phyloP scores from a whole-genome alignment of 257 asterid genomes.

The Solanum tarapatanum region DNA sequence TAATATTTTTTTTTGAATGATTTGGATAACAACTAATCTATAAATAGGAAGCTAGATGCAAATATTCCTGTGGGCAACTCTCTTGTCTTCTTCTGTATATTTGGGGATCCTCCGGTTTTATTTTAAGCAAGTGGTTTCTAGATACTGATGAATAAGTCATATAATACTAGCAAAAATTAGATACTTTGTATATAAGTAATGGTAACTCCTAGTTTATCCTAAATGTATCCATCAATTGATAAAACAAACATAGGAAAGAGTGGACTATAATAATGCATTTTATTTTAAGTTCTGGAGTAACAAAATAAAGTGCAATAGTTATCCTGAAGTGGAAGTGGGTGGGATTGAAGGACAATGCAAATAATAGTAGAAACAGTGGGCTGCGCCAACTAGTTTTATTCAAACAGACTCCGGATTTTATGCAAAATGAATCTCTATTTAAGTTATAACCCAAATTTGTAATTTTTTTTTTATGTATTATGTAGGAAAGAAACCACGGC shows the following conservation, averaged over 20 bases:
- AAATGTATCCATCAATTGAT: neutral
- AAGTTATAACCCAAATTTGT: neutral
- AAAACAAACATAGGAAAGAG: neutral
- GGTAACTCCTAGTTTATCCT: neutral
- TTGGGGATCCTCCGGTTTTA: neutral
- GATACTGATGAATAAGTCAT: neutral
- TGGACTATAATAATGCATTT: neutral
- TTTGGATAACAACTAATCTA: neutral
- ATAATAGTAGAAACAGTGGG: neutral
- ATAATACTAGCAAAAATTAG: neutral
- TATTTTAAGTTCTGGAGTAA: neutral
- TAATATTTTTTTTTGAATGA: neutral
- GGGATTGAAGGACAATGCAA: neutral
- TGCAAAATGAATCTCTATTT: neutral
- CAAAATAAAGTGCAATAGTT: neutral
- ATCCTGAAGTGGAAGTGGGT: neutral
- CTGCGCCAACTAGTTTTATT: neutral
- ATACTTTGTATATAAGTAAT: neutral
- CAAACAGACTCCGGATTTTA: neutral
- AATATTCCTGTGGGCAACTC: constrained; percentile 10
- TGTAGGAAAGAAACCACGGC: neutral
- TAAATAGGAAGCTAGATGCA: neutral
- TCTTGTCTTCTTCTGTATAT: neutral
- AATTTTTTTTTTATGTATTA: neutral
- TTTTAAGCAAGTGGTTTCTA: neutral